Conservation (phyloP, 129 eudicot species). For the Apium graveolens region DNA sequence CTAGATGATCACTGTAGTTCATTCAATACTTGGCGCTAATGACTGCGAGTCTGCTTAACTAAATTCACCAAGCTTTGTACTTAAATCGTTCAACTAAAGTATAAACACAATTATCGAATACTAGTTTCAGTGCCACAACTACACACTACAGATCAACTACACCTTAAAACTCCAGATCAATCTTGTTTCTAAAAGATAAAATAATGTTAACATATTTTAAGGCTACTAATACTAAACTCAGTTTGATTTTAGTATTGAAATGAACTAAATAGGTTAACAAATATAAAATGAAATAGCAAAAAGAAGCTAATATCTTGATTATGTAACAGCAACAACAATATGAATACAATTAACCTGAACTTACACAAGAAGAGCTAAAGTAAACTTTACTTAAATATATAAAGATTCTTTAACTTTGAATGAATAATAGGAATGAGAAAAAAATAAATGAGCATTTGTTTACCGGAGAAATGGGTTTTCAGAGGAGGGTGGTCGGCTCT, state of each 20-base stretch:
- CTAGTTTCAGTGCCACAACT: not conserved
- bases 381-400: not conserved
- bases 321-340: slow-evolving; percentile 9
- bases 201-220: no score
- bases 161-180: not conserved
- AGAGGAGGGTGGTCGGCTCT: not conserved
- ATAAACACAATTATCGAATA: not conserved
- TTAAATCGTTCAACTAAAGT: not conserved
- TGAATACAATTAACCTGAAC: not conserved
- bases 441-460: not conserved
- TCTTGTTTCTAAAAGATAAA: not conserved
- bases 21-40: no score
- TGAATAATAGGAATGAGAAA: not conserved
- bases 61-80: not conserved
- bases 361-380: not conserved
- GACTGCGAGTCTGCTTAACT: not conserved
- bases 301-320: slow-evolving; percentile 24
- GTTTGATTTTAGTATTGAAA: not conserved
- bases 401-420: not conserved
- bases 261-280: not conserved
- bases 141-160: not conserved
- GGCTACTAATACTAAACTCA: no score
- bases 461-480: not conserved
- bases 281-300: slow-evolving; percentile 12
- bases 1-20: no score